Evolutionary conservation across 1,139 yeast species (phyloP).

Genomic region (Geotrichum histeridarum): DNA sequence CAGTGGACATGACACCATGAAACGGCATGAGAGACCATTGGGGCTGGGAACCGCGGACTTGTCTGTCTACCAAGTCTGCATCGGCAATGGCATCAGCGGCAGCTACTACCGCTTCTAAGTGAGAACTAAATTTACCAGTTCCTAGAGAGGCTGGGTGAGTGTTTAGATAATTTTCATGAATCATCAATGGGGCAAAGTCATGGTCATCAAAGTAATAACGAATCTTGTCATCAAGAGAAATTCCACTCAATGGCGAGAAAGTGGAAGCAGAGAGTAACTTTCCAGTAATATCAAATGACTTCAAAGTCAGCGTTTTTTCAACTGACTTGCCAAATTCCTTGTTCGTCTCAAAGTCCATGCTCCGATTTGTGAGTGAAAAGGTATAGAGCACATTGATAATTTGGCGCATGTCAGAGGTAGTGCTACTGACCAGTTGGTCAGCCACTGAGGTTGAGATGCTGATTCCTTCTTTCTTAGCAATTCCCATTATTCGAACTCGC

Average conservation of each 20-base stretch:
- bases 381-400: conserved; percentile 85
- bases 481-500: conserved; percentile 79
- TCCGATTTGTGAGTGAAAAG: conserved; percentile 63
- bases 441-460: conserved; percentile 74
- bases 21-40: conserved; percentile 94
- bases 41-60: conserved; percentile 87
- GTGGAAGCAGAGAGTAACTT: conserved; percentile 59
- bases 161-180: conserved; percentile 81
- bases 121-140: conserved; percentile 35
- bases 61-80: conserved; percentile 72
- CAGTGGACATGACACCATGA: conserved; percentile 84
- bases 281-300: conserved; percentile 89
- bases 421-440: conserved; percentile 78
- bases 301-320: conserved; percentile 82
- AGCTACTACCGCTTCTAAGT: conserved; percentile 57
- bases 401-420: conserved; percentile 89
- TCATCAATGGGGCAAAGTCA: conserved; percentile 91
- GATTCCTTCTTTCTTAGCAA: conserved; percentile 78
- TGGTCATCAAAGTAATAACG: conserved; percentile 90
- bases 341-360: conserved; percentile 52
- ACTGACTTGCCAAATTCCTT: conserved; percentile 57
- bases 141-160: conserved; percentile 48
- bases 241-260: conserved; percentile 49
- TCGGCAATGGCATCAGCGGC: conserved; percentile 85
- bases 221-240: conserved; percentile 73